Conservation (phyloP, 495 filamentous ascomycete genomes). For the Neurospora tetrasperma region DNA sequence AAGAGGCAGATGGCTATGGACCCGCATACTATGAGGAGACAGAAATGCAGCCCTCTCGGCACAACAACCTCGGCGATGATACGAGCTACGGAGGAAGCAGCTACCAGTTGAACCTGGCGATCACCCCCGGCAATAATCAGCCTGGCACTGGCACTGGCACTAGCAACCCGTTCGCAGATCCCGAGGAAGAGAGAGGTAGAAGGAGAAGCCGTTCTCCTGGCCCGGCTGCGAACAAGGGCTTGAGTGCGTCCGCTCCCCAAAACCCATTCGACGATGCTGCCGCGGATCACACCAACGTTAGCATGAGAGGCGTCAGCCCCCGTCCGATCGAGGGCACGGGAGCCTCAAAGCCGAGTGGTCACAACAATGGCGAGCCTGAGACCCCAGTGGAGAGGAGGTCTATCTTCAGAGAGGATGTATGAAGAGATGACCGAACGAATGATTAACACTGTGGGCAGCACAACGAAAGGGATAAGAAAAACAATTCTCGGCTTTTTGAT, state of each 20-base stretch:
- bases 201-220: conserved; percentile 23
- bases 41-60: conserved; percentile 36
- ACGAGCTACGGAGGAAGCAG: conserved; percentile 11
- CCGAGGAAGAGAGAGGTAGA: conserved; percentile 24
- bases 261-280: conserved; percentile 50
- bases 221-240: neutral
- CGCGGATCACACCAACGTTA: conserved; percentile 41
- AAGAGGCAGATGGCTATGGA: conserved; percentile 46
- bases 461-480: neutral
- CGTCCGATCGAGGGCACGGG: conserved; percentile 32
- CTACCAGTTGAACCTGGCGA: conserved; percentile 38
- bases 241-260: conserved; percentile 1
- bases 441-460: neutral
- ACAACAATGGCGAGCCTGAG: conserved; percentile 7
- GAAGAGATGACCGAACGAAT: neutral
- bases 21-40: conserved; percentile 52
- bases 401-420: conserved; percentile 44
- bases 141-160: conserved; percentile 1
- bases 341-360: neutral
- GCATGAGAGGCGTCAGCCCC: conserved; percentile 46
- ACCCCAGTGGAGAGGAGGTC: conserved; percentile 38
- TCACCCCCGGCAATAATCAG: conserved; percentile 3
- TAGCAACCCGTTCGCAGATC: neutral
- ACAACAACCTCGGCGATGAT: neutral
- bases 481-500: neutral